These are phyloP conservation scores for Rhodotorula sp. DNA, from an alignment of 1,284 basidiomycete species.

Conservation along the genomic window DNA sequence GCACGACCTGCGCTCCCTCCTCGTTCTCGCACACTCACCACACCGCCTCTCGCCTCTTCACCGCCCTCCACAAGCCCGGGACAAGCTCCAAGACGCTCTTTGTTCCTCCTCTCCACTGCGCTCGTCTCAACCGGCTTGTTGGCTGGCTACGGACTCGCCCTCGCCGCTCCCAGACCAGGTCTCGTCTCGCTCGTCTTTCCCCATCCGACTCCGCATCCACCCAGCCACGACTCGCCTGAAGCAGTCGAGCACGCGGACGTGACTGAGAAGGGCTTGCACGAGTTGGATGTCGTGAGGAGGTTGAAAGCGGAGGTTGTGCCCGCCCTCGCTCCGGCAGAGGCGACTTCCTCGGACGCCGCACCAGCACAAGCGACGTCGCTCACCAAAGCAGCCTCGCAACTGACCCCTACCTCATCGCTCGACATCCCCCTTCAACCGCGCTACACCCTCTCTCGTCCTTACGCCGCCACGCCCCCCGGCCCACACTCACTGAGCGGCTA, in stretches of 20 bases:
- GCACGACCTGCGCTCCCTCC: neutral
- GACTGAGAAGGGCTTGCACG: slow-evolving; percentile 69
- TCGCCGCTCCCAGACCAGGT: slow-evolving; percentile 24
- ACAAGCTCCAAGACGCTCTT: neutral
- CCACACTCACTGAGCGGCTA: slow-evolving; percentile 80
- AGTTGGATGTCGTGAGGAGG: slow-evolving; percentile 61
- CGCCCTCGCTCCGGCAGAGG: neutral
- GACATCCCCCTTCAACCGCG: neutral
- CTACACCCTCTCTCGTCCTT: slow-evolving; percentile 39
- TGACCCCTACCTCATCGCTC: neutral
- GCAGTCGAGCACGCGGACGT: slow-evolving; percentile 61
- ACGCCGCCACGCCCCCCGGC: slow-evolving; percentile 35
- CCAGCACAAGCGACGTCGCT: neutral
- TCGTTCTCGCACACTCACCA: neutral
- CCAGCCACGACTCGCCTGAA: slow-evolving; percentile 61
- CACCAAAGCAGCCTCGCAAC: too few species aligned
- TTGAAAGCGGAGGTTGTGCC: slow-evolving; percentile 49
- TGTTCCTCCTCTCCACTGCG: slow-evolving; percentile 20
- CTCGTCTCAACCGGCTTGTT: slow-evolving; percentile 25
- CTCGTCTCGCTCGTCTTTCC: slow-evolving; percentile 60
- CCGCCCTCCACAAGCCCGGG: neutral
- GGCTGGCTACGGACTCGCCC: slow-evolving; percentile 21
- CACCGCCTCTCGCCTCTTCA: neutral
- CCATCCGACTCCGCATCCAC: slow-evolving; percentile 66
- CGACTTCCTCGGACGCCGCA: neutral